phyloP scores from a whole-genome alignment of 768 basidiomycete genomes.

The Hygrocybe coccinea region DNA sequence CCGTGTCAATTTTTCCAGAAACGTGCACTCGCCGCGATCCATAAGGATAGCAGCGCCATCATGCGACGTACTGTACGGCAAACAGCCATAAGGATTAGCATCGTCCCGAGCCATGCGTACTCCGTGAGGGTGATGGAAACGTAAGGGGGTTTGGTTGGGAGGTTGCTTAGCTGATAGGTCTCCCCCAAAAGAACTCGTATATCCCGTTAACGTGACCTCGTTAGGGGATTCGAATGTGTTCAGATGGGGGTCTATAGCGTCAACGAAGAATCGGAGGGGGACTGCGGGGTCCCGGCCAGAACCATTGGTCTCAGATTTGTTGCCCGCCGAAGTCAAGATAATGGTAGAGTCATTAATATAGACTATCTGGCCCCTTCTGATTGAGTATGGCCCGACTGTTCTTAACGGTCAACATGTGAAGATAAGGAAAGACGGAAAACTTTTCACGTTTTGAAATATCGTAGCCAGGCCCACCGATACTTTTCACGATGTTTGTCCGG shows the following conservation, averaged over 20 bases:
- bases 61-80: conserved; percentile 45
- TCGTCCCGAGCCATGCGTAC: conserved; percentile 50
- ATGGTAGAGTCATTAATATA: conserved; percentile 68
- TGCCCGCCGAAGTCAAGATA: conserved; percentile 27
- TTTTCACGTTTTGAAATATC: conserved; percentile 76
- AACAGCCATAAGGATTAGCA: conserved; percentile 57
- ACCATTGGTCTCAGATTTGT: conserved; percentile 10
- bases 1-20: conserved; percentile 71
- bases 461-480: conserved; percentile 80
- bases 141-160: conserved; percentile 26
- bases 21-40: conserved; percentile 79
- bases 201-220: conserved; percentile 52
- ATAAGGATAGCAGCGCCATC: conserved; percentile 55
- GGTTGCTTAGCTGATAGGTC: conserved; percentile 40
- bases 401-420: conserved; percentile 7
- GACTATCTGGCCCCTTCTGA: conserved; percentile 75
- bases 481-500: conserved; percentile 68
- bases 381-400: conserved; percentile 75
- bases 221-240: conserved; percentile 32
- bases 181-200: conserved; percentile 67
- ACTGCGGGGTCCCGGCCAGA: conserved; percentile 40
- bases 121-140: conserved; percentile 49
- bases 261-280: conserved; percentile 55
- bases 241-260: conserved; percentile 45
- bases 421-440: not conserved